Base-by-base conservation (phyloP, 2,329 filamentous ascomycete species). In the Nectriaceae sp. region DNA sequence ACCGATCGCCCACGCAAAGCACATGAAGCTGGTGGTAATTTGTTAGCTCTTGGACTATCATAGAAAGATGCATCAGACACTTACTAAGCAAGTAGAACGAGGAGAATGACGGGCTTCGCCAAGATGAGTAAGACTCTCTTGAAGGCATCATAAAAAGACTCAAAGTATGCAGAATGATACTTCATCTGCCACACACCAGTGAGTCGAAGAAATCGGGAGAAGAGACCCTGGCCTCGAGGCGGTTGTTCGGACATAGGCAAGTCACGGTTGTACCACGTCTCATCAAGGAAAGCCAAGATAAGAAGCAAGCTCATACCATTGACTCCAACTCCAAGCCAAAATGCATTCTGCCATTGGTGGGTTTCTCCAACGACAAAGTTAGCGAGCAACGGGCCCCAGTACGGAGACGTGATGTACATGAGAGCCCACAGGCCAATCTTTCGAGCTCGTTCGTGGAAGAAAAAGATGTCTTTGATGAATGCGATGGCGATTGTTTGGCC, bases 391-490 rank as follows among this genome's bases (percentile, higher is more conserved):
- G 75, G 75, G 1, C 74, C 75, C 49, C 72, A 60, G 55, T 75
- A 80, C 44, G 69, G 77, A 15, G 65, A 68, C 11, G 71, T 61
- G 44, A 74, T 63, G 56, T 73, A 69, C 48, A 71, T 66, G 3
- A 67, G 62, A 15, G 72, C 73, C 74, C 74, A 77, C 31, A 78
- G 65, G 42, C 75, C 74, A 50, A 77, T 77, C 59, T 78, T 77
- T 19, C 75, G 64, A 1, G 75, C 75, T 29, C 77, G 69, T 52
- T 83, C 74, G 55, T 84, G 80, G 63, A 82, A 80, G 67, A 80
- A 83, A 68, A 81, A 84, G 48, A 82, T 71, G 61, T 84, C 80
- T 45, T 80, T 76, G 59, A 81, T 75, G 57, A 76, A 76, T 55
- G 78, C 75, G 43, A 82, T 66, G 10, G 75, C 76, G 15, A 70